phyloP scores from a whole-genome alignment of 1,139 yeast species.

The Candida sp. region DNA sequence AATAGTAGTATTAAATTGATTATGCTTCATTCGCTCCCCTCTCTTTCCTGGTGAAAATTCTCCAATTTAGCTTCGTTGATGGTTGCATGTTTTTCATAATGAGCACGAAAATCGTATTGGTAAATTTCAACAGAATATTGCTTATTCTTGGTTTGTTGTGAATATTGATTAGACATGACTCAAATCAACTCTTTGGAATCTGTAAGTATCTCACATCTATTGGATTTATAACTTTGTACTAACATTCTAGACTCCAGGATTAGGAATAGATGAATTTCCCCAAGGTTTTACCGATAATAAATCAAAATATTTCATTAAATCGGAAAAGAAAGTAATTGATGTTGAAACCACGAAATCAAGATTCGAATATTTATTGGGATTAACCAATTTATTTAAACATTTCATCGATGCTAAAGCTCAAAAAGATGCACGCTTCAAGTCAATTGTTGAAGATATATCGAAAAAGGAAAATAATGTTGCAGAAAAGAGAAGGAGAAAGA shows the following conservation, averaged over 20 bases:
- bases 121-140: neutral
- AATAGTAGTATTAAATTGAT: too few relatives aligned
- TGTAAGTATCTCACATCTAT: neutral
- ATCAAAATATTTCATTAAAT: constrained; percentile 41
- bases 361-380: constrained; percentile 61
- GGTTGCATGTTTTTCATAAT: neutral
- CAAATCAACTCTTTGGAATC: constrained; percentile 4
- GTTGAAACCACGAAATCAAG: constrained; percentile 56
- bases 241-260: constrained; percentile 2
- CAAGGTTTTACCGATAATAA: constrained; percentile 12
- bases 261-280: constrained; percentile 1
- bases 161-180: constrained; percentile 1
- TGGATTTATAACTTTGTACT: neutral
- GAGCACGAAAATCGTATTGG: neutral
- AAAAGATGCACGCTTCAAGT: constrained; percentile 56
- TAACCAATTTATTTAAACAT: constrained; percentile 66
- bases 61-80: too few relatives aligned
- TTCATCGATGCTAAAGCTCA: constrained; percentile 66
- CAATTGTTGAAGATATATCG: constrained; percentile 40
- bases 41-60: too few relatives aligned
- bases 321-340: constrained; percentile 47
- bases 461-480: constrained; percentile 8
- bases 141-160: too few relatives aligned
- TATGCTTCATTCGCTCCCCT: too few relatives aligned
- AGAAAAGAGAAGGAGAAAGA: constrained; percentile 47